These are phyloP conservation scores for Cercophora scortea DNA, from an alignment of 495 filamentous ascomycete genomes.

Conservation along the genomic window DNA sequence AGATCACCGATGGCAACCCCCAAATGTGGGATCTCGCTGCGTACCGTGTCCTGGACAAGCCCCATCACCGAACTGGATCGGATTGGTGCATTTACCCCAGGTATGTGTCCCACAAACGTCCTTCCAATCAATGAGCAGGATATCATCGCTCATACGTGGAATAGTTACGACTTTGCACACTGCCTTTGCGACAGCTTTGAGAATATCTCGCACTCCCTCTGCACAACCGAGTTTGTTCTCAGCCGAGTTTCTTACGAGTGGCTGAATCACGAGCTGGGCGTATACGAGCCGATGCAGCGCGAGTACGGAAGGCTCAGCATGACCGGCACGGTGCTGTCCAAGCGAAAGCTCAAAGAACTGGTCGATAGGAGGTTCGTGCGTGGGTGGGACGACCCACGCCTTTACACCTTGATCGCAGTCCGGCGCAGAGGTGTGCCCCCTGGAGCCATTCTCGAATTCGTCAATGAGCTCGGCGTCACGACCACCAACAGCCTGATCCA, in stretches of 20 bases:
- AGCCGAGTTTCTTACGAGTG: constrained; percentile 79
- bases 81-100: constrained; percentile 85
- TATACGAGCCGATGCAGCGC: constrained; percentile 78
- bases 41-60: constrained; percentile 63
- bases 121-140: too few species aligned
- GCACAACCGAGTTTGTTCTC: constrained; percentile 77
- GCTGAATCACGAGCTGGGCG: constrained; percentile 63
- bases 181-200: constrained; percentile 86
- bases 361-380: constrained; percentile 66
- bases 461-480: constrained; percentile 83
- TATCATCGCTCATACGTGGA: too few species aligned
- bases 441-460: constrained; percentile 77
- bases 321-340: constrained; percentile 73
- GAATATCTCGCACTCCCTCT: constrained; percentile 79
- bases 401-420: constrained; percentile 83
- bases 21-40: constrained; percentile 74
- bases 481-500: constrained; percentile 66
- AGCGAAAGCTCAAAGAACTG: constrained; percentile 71
- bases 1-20: constrained; percentile 49
- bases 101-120: constrained; percentile 62
- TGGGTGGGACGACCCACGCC: constrained; percentile 82
- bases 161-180: constrained; percentile 30
- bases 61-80: constrained; percentile 65
- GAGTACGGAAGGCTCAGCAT: constrained; percentile 72
- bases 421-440: constrained; percentile 78